Percentiles rank a stretch among this genome's conserved stretches.
Evolutionary conservation across 1,284 basidiomycete species (phyloP).

Genomic region (Cutaneotrichosporon spelunceum): DNA sequence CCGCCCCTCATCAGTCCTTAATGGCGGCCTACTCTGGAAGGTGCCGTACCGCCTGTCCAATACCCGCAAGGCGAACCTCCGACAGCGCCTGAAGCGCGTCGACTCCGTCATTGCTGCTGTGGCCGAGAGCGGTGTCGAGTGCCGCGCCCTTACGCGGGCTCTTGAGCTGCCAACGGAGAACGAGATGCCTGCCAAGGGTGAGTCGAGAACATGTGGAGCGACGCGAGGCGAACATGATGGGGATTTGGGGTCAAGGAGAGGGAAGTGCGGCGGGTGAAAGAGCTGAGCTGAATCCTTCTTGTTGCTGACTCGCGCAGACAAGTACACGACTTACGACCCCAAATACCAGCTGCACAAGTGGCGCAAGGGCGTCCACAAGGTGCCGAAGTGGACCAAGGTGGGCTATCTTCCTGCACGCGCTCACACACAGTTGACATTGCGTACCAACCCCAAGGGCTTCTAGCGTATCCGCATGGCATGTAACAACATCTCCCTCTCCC

Average conservation of each 20-base stretch:
- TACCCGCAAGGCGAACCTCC: conserved; percentile 86
- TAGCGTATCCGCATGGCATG: conserved; percentile 50
- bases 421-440: conserved; percentile 64
- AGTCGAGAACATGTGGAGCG: neutral
- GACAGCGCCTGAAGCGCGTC: conserved; percentile 82
- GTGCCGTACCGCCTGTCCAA: conserved; percentile 86
- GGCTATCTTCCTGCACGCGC: conserved; percentile 35
- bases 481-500: neutral
- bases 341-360: conserved; percentile 60
- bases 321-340: conserved; percentile 87
- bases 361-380: conserved; percentile 92
- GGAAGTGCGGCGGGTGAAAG: too few species aligned
- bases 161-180: conserved; percentile 47
- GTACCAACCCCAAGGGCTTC: conserved; percentile 86
- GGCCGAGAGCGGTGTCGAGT: conserved; percentile 69
- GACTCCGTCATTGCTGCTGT: conserved; percentile 90
- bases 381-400: conserved; percentile 90
- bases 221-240: neutral
- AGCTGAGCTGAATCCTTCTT: too few species aligned
- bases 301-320: conserved; percentile 58
- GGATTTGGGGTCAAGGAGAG: neutral
- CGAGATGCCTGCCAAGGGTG: conserved; percentile 53
- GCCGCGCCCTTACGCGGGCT: conserved; percentile 55
- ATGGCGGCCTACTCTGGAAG: conserved; percentile 60
- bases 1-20: conserved; percentile 29